phyloP scores from a whole-genome alignment of 768 basidiomycete species.

The Macrolepiota dolichaula region DNA sequence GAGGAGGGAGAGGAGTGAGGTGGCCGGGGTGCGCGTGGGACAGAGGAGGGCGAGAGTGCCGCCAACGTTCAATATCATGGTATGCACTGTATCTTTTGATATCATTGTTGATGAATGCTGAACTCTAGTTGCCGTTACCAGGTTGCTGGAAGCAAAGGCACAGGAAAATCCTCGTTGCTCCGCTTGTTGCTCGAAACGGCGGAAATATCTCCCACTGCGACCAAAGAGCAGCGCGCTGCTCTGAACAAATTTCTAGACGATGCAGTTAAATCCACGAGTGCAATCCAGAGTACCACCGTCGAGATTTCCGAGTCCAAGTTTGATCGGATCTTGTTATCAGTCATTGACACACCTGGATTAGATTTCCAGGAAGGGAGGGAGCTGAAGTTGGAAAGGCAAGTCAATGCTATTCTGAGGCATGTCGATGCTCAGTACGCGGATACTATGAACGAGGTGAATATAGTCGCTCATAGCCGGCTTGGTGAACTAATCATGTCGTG shows the following conservation, averaged over 20 bases:
- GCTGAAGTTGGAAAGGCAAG: slow-evolving; percentile 76
- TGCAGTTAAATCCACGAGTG: slow-evolving; percentile 53
- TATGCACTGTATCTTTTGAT: slow-evolving; percentile 25
- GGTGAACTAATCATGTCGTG: slow-evolving; percentile 4
- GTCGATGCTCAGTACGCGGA: slow-evolving; percentile 80
- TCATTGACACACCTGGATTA: slow-evolving; percentile 84
- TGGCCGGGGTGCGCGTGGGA: slow-evolving; percentile 43
- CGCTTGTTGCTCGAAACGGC: slow-evolving; percentile 82
- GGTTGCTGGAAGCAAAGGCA: slow-evolving; percentile 79
- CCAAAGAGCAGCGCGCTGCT: slow-evolving; percentile 64
- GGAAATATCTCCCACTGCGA: slow-evolving; percentile 76
- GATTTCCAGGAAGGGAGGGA: slow-evolving; percentile 74
- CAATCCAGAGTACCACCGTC: slow-evolving; percentile 65
- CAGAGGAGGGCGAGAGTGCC: slow-evolving; percentile 65
- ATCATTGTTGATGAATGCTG: slow-evolving; percentile 10
- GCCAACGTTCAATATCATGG: slow-evolving; percentile 87
- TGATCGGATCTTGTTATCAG: slow-evolving; percentile 74
- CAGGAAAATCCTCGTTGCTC: slow-evolving; percentile 82
- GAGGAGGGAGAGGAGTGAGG: slow-evolving; percentile 37
- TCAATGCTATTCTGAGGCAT: slow-evolving; percentile 70
- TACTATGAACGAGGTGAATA: slow-evolving; percentile 78
- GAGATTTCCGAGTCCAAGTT: slow-evolving; percentile 84
- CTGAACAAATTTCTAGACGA: slow-evolving; percentile 65
- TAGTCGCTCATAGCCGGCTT: background rate
- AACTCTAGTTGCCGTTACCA: slow-evolving; percentile 22